A percentile compares a stretch with the other conserved stretches of the same genome.
These are phyloP conservation scores for Saccharomycopsis sp. DNA, from an alignment of 805 yeast genomes.

Conservation along the genomic window DNA sequence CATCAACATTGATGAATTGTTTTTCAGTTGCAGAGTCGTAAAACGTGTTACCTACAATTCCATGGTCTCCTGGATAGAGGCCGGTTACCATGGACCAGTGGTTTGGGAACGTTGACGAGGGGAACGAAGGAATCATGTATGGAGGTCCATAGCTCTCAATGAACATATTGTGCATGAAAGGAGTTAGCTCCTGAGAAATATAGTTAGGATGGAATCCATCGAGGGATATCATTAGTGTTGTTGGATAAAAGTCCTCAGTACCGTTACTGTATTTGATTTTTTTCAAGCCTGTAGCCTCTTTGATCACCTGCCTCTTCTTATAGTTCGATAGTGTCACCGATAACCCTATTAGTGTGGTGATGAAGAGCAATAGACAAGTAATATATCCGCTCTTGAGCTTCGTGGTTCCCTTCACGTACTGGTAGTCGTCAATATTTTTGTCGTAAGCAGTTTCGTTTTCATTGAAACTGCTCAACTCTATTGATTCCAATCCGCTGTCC, in stretches of 20 bases:
- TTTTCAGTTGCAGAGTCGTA: constrained; percentile 50
- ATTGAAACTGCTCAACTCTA: constrained; percentile 11
- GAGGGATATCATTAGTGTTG: constrained; percentile 72
- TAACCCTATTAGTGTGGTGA: constrained; percentile 4
- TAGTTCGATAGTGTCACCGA: constrained; percentile 14
- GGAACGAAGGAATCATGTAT: constrained; percentile 80
- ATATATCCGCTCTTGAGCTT: constrained; percentile 6
- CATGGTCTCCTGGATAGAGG: constrained; percentile 73
- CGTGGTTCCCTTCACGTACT: constrained; percentile 23
- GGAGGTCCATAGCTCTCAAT: constrained; percentile 58
- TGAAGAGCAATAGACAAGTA: constrained; percentile 1
- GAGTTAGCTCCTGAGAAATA: constrained; percentile 59
- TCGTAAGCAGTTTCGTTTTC: constrained; percentile 23
- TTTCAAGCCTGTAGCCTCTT: background rate
- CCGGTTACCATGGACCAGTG: constrained; percentile 93
- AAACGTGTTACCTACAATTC: constrained; percentile 79
- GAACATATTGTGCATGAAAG: constrained; percentile 56
- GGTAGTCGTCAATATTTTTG: background rate
- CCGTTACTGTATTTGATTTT: constrained; percentile 43
- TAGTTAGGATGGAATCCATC: constrained; percentile 94
- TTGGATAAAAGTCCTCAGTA: constrained; percentile 64
- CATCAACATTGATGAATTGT: constrained; percentile 59
- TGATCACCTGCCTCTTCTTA: background rate
- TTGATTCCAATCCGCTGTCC: background rate
- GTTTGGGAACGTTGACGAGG: constrained; percentile 85